Evolutionary conservation across 345 rosid genomes (phyloP), one percentile per base, ranked within the genome.

Genomic region (Carallia pectinifolia): DNA sequence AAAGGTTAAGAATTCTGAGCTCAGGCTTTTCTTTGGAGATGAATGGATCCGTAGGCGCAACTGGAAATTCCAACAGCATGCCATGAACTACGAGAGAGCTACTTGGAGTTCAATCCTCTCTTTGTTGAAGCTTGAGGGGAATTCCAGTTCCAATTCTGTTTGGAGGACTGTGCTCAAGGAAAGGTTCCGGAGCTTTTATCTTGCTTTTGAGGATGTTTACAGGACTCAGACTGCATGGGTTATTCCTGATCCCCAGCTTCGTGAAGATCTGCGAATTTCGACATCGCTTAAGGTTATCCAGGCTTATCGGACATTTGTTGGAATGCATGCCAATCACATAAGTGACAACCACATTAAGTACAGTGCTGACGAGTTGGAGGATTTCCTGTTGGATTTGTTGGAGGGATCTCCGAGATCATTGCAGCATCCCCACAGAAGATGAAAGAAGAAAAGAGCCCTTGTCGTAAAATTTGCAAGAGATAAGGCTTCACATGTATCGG

Each of bases 151-250:
- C 0, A 73, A 75, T 56, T 79, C 85, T 12, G 66, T 83, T 64
- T 83, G 88, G 0, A 84, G 58, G 74, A 62, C 82, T 19, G 79
- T 79, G 48, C 88, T 87, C 33, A 89, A 83, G 79, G 97, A 91
- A 73, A 75, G 85, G 75, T 78, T 89, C 58, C 86, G 81, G 70
- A 85, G 81, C 69, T 93, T 93, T 64, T 74, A 81, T 64, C 65
- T 79, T 2, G 86, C 90, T 6, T 91, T 93, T 23, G 98, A 91
- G 73, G 96, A 93, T 61, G 89, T 88, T 31, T 91, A 91, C 89
- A 81, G 79, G 73, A 82, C 87, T 0, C 98, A 91, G 76, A 88
- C 96, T 0, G 83, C 86, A 19, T 91, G 98, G 97, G 5, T 81
- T 7, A 82, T 94, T 58, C 79, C 95, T 1, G 88, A 91, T 60